phyloP scores from a whole-genome alignment of 495 filamentous ascomycete genomes.

The Hypoxylon intermedium region DNA sequence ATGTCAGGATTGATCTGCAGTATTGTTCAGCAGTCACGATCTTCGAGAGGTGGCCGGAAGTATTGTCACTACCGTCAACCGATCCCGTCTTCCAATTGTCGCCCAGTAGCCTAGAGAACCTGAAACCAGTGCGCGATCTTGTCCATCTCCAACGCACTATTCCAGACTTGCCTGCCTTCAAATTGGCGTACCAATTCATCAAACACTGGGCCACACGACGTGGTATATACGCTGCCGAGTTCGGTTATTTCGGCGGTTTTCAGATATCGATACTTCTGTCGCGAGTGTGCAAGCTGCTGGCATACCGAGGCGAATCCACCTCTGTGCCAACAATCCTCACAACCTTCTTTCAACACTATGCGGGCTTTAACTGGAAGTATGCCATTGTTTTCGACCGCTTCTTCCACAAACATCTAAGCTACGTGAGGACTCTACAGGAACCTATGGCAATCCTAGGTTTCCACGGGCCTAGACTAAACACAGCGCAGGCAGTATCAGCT shows the following conservation, averaged over 20 bases:
- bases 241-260: conserved; percentile 64
- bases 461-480: conserved; percentile 61
- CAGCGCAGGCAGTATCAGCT: conserved; percentile 54
- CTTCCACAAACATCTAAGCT: conserved; percentile 53
- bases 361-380: conserved; percentile 59
- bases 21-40: conserved; percentile 62
- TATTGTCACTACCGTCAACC: conserved; percentile 41
- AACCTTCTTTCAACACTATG: conserved; percentile 66
- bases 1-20: conserved; percentile 63
- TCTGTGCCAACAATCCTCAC: conserved; percentile 52
- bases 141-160: conserved; percentile 60
- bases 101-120: conserved; percentile 54
- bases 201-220: conserved; percentile 61
- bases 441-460: conserved; percentile 64
- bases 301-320: conserved; percentile 23
- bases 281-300: conserved; percentile 58
- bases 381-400: conserved; percentile 60
- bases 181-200: conserved; percentile 58
- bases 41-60: conserved; percentile 51
- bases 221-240: conserved; percentile 63
- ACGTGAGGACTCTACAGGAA: conserved; percentile 58
- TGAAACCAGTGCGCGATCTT: conserved; percentile 64
- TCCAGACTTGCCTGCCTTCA: conserved; percentile 59
- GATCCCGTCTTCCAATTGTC: conserved; percentile 59
- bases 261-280: conserved; percentile 65